Evolutionary conservation across 371 early-diverging fungal species (phyloP).

Genomic region (Mucor racemosus): DNA sequence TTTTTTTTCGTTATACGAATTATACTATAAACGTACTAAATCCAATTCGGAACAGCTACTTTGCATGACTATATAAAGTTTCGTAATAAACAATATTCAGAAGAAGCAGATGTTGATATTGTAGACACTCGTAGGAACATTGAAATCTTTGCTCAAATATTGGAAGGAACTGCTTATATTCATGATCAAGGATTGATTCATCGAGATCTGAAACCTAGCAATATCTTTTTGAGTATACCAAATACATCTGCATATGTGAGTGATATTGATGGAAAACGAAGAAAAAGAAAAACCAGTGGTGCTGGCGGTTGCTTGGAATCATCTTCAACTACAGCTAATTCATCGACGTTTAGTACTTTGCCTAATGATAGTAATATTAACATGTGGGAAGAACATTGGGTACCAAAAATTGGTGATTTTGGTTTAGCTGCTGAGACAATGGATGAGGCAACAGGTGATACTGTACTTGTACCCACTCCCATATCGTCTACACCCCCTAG

Average conservation of each 20-base stretch:
- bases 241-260: background rate
- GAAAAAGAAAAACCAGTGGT: background rate
- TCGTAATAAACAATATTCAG: constrained; percentile 35
- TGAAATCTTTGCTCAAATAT: constrained; percentile 57
- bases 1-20: constrained; percentile 5
- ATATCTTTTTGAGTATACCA: constrained; percentile 66
- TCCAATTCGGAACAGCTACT: constrained; percentile 32
- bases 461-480: constrained; percentile 18
- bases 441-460: constrained; percentile 5
- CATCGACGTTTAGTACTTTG: background rate
- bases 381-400: constrained; percentile 43
- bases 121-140: constrained; percentile 53
- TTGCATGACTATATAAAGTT: constrained; percentile 48
- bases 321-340: background rate
- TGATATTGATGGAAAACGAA: background rate
- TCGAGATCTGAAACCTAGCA: constrained; percentile 83
- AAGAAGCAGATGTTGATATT: constrained; percentile 24
- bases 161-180: constrained; percentile 72
- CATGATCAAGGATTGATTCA: constrained; percentile 77
- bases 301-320: background rate
- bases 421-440: constrained; percentile 73
- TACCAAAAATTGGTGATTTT: constrained; percentile 88
- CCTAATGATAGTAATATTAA: constrained; percentile 1
- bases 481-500: constrained; percentile 17
- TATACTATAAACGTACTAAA: background rate